A percentile compares a stretch with the other conserved stretches of the same genome.
phyloP scores from a whole-genome alignment of 2,329 filamentous ascomycete species.

The Coleophoma cylindrospora region DNA sequence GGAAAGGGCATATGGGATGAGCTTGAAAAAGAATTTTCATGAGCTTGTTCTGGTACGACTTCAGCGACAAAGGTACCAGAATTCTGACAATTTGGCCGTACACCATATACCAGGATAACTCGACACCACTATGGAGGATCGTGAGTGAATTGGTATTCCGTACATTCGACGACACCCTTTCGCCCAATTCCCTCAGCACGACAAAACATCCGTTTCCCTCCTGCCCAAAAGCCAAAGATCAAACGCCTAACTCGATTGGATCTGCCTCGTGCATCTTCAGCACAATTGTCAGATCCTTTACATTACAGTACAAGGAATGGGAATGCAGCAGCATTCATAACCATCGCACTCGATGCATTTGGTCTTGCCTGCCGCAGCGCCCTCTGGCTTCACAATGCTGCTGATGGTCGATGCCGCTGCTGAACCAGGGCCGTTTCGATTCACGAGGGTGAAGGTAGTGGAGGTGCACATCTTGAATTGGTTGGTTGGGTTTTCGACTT shows the following conservation, averaged over 20 bases:
- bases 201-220: no score
- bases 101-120: no score
- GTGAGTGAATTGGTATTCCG: no score
- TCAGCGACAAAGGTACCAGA: no score
- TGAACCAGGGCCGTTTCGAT: conserved; percentile 42
- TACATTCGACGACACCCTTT: no score
- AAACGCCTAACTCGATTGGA: no score
- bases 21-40: conserved; percentile 36
- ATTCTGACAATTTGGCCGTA: no score
- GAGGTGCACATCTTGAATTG: conserved; percentile 26
- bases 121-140: no score
- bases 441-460: conserved; percentile 29
- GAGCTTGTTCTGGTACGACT: conserved; percentile 2
- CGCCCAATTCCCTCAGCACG: no score
- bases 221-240: no score
- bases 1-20: conserved; percentile 35
- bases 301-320: conserved; percentile 45
- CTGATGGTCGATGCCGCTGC: conserved; percentile 43
- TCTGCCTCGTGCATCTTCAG: no score
- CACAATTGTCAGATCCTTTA: conserved; percentile 15
- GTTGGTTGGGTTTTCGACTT: no score
- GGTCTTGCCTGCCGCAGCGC: conserved; percentile 34
- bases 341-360: conserved; percentile 46
- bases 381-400: conserved; percentile 45
- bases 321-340: conserved; percentile 50